Evolutionary conservation across 345 rosid genomes (phyloP).

Genomic region (Litchi chinensis): DNA sequence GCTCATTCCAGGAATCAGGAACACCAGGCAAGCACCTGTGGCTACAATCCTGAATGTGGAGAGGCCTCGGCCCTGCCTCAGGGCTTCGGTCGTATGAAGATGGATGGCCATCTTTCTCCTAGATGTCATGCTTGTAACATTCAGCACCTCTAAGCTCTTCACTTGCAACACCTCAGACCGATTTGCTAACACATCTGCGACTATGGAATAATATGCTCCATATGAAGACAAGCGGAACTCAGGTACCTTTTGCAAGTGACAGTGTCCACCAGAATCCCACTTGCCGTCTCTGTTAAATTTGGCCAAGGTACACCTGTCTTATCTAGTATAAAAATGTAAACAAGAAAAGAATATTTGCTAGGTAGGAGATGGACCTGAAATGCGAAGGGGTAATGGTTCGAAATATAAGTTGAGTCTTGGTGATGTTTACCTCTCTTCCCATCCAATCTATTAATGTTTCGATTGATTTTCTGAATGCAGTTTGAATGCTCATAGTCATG

Average conservation of each 20-base stretch:
- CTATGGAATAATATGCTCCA: conserved; percentile 29
- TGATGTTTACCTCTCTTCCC: conserved; percentile 44
- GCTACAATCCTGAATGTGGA: conserved; percentile 72
- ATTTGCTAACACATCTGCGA: conserved; percentile 39
- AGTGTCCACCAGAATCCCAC: conserved; percentile 51
- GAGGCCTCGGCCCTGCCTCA: conserved; percentile 40
- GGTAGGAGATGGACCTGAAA: conserved; percentile 52
- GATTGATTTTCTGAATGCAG: conserved; percentile 51
- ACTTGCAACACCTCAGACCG: conserved; percentile 28
- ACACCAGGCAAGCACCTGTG: conserved; percentile 85
- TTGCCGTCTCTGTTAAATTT: conserved; percentile 53
- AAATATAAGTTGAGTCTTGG: conserved; percentile 60
- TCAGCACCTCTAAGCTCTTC: conserved; percentile 44
- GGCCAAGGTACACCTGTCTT: background rate
- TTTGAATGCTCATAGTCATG: conserved; percentile 53
- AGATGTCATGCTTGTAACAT: conserved; percentile 54
- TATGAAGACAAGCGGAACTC: conserved; percentile 43
- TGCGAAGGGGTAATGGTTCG: conserved; percentile 69
- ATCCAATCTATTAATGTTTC: conserved; percentile 56
- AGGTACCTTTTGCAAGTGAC: conserved; percentile 65
- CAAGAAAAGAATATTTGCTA: background rate
- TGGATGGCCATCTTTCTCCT: conserved; percentile 68
- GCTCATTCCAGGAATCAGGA: conserved; percentile 70
- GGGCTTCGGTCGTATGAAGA: conserved; percentile 54
- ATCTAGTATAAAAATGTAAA: background rate